phyloP scores from a whole-genome alignment of 192 early-diverging fungal genomes.

The Backusella tuberculispora region DNA sequence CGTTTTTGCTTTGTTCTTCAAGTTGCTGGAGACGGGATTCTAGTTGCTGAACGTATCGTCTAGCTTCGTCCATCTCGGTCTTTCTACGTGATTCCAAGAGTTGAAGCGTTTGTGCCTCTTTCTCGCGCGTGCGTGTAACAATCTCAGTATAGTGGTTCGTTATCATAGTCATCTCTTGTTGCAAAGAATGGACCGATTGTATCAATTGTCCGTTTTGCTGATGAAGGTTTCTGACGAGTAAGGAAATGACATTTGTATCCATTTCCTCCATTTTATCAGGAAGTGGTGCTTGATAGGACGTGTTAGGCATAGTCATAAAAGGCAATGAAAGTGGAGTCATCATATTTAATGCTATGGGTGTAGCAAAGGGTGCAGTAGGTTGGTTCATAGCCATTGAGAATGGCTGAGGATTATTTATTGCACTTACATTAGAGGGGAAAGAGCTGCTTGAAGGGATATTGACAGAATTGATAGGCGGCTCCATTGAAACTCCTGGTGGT shows the following conservation, averaged over 20 bases:
- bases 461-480: not conserved
- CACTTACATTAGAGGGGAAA: not conserved
- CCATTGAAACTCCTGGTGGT: not conserved
- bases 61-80: conserved; percentile 53
- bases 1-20: conserved; percentile 3
- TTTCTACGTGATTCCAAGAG: conserved; percentile 41
- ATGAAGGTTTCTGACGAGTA: conserved; percentile 39
- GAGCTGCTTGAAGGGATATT: not conserved
- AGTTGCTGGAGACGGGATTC: conserved; percentile 27
- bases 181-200: conserved; percentile 46
- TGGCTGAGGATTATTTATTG: not conserved
- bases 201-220: conserved; percentile 50
- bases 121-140: conserved; percentile 46
- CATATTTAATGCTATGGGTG: not conserved
- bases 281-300: not conserved
- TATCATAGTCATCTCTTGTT: conserved; percentile 54
- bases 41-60: conserved; percentile 50
- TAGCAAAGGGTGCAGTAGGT: too few species aligned
- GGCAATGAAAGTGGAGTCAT: not conserved
- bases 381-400: not conserved
- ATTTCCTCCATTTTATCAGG: conserved; percentile 10
- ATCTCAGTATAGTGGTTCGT: conserved; percentile 48
- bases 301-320: not conserved
- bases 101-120: conserved; percentile 33
- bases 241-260: not conserved